phyloP scores from a whole-genome alignment of 768 basidiomycete species.

The Pulveroboletus sp. region DNA sequence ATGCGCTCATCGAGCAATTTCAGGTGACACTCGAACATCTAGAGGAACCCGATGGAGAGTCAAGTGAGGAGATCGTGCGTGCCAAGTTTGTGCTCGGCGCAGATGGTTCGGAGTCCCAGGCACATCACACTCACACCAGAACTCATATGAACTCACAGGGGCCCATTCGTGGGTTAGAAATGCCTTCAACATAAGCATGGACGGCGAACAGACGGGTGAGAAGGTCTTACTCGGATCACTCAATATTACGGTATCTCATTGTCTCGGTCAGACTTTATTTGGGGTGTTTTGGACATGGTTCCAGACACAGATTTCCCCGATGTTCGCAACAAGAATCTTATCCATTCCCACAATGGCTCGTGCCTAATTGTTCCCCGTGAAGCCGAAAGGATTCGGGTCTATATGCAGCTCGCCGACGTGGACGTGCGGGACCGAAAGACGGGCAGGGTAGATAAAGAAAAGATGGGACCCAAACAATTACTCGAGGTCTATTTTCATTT shows the following conservation, averaged over 20 bases:
- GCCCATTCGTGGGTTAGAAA: conserved; percentile 85
- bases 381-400: conserved; percentile 43
- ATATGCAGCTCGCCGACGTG: conserved; percentile 45
- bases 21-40: conserved; percentile 21
- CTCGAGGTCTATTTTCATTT: conserved; percentile 28
- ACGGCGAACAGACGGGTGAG: conserved; percentile 62
- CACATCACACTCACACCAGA: background rate
- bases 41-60: conserved; percentile 28
- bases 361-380: conserved; percentile 52
- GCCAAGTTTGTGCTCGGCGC: conserved; percentile 76
- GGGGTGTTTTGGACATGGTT: conserved; percentile 44
- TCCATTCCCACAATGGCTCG: conserved; percentile 49
- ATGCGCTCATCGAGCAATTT: background rate
- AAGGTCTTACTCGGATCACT: background rate
- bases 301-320: conserved; percentile 54
- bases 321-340: conserved; percentile 41
- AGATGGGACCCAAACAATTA: conserved; percentile 36
- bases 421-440: conserved; percentile 34
- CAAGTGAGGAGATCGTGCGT: conserved; percentile 49
- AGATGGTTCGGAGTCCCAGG: conserved; percentile 46
- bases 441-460: conserved; percentile 39
- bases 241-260: background rate
- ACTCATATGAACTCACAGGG: conserved; percentile 37
- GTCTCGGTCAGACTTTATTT: conserved; percentile 32
- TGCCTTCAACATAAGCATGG: conserved; percentile 57